Evolutionary conservation across 352 stramenopile species (phyloP).

Genomic region (Elongisporangium anandrum): DNA sequence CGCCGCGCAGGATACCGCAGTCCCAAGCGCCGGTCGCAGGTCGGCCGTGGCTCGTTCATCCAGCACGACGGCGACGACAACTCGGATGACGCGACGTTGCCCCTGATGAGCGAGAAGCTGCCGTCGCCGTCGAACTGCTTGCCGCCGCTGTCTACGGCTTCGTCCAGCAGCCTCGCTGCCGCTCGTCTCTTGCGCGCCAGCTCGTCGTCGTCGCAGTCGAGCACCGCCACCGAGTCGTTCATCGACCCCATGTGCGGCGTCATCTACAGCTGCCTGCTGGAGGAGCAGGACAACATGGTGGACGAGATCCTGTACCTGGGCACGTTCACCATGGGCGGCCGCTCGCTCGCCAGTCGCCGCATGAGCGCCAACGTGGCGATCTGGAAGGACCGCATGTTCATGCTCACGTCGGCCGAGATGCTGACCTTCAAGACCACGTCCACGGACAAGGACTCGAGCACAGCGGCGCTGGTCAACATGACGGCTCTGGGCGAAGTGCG

Average conservation of each 20-base stretch:
- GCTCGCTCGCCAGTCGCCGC: conserved; percentile 56
- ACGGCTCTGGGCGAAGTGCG: conserved; percentile 61
- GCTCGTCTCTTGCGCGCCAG: neutral
- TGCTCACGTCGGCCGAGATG: conserved; percentile 73
- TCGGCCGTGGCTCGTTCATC: conserved; percentile 11
- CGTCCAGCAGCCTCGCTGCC: neutral
- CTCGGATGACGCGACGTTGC: conserved; percentile 26
- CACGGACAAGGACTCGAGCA: conserved; percentile 5
- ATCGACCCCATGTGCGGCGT: conserved; percentile 48
- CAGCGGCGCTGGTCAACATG: conserved; percentile 15
- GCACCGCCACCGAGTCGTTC: conserved; percentile 7
- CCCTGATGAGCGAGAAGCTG: conserved; percentile 16
- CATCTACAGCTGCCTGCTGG: conserved; percentile 66
- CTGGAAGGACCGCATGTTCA: conserved; percentile 78
- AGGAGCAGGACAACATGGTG: conserved; percentile 77
- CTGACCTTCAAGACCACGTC: conserved; percentile 63
- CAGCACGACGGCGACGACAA: conserved; percentile 10
- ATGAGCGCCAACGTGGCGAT: conserved; percentile 73
- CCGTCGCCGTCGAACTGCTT: neutral
- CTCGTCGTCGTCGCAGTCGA: conserved; percentile 1
- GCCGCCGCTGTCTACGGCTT: conserved; percentile 8
- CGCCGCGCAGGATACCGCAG: conserved; percentile 60
- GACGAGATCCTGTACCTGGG: conserved; percentile 73
- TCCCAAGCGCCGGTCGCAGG: conserved; percentile 20
- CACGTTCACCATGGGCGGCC: conserved; percentile 76